phyloP scores from a whole-genome alignment of 2,329 filamentous ascomycete species.

The Botryotinia convoluta region DNA sequence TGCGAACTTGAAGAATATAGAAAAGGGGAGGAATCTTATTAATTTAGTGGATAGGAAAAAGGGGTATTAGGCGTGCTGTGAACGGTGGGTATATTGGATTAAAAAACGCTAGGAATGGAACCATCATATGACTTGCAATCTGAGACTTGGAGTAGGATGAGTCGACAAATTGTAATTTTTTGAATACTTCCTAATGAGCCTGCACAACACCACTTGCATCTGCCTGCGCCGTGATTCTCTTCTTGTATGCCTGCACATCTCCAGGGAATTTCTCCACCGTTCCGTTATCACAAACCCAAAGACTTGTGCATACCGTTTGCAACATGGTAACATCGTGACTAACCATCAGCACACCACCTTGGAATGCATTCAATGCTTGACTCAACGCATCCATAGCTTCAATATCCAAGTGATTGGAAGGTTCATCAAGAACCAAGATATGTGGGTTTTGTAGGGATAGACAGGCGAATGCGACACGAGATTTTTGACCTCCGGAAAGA shows the following conservation, averaged over 20 bases:
- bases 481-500: slow-evolving; percentile 96
- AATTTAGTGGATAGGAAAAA: slow-evolving; percentile 60
- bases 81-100: background rate
- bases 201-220: slow-evolving; percentile 76
- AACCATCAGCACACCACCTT: slow-evolving; percentile 96
- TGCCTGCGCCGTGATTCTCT: slow-evolving; percentile 86
- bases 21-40: slow-evolving; percentile 53
- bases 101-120: background rate
- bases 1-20: slow-evolving; percentile 53
- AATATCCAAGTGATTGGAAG: slow-evolving; percentile 97
- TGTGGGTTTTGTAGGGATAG: slow-evolving; percentile 90
- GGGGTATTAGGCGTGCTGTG: slow-evolving; percentile 51
- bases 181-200: slow-evolving; percentile 28
- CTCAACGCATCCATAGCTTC: slow-evolving; percentile 94
- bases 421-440: slow-evolving; percentile 96
- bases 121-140: background rate
- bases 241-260: slow-evolving; percentile 96
- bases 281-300: slow-evolving; percentile 96
- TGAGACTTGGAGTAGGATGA: background rate
- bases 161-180: background rate
- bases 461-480: slow-evolving; percentile 96
- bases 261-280: slow-evolving; percentile 95
- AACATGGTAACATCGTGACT: slow-evolving; percentile 99
- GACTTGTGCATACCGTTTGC: slow-evolving; percentile 87
- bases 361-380: slow-evolving; percentile 77